Conservation (phyloP, 208 protist species). For the Ichthyophonus hoferi region DNA sequence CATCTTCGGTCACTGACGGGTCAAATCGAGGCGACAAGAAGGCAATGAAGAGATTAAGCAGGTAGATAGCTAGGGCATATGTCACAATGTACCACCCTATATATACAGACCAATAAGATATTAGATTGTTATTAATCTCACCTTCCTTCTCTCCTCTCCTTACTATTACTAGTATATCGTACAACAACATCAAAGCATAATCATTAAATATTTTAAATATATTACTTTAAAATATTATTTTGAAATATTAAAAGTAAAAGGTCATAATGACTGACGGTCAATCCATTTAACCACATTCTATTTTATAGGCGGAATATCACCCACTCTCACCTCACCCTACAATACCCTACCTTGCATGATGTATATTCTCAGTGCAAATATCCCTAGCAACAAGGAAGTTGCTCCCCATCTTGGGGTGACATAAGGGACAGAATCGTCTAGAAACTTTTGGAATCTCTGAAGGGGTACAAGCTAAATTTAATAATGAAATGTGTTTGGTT, state of each 20-base stretch:
- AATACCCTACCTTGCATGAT: not conserved
- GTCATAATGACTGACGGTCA: not conserved
- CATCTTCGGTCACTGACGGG: conserved; percentile 59
- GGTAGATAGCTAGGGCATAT: conserved; percentile 90
- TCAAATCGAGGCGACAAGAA: conserved; percentile 87
- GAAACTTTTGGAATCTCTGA: conserved; percentile 40
- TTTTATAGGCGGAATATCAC: not conserved
- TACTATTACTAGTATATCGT: not conserved
- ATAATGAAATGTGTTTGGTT: too few relatives aligned
- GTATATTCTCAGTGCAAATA: conserved; percentile 47
- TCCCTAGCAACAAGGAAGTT: conserved; percentile 11
- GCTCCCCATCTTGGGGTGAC: conserved; percentile 42
- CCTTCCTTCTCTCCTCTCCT: too few relatives aligned
- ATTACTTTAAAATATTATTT: not conserved
- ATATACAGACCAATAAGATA: too few relatives aligned
- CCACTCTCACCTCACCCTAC: not conserved
- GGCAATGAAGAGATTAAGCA: conserved; percentile 86
- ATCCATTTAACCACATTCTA: not conserved
- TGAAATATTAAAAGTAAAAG: not conserved
- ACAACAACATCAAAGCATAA: not conserved
- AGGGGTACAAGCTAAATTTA: not conserved
- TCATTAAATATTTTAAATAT: not conserved
- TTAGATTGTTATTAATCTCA: too few relatives aligned
- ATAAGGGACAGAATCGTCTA: conserved; percentile 38
- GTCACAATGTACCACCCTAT: conserved; percentile 87